These are phyloP conservation scores for Boletus sp. DNA, from an alignment of 1,284 basidiomycete species.

Conservation along the genomic window DNA sequence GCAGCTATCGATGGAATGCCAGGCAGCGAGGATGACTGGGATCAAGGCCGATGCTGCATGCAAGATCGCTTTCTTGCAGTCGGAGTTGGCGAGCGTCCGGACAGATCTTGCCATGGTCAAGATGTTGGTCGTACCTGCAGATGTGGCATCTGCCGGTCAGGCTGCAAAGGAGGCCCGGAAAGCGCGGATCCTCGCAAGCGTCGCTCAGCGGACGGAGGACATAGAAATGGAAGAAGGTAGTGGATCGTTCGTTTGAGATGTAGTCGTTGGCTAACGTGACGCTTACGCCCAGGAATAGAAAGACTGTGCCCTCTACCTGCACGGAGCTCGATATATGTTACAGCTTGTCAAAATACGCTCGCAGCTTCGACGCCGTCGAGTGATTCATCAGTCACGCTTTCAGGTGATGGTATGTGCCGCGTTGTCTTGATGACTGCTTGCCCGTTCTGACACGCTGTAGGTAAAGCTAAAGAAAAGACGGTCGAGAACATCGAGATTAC, in stretches of 20 bases:
- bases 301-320: not conserved
- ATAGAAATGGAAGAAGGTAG: slow-evolving; percentile 11
- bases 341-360: not conserved
- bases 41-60: slow-evolving; percentile 23
- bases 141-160: not conserved
- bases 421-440: not conserved
- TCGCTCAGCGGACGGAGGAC: slow-evolving; percentile 1
- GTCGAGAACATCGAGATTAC: not conserved
- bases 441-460: not conserved
- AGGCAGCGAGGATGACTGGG: slow-evolving; percentile 15
- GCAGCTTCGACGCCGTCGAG: not conserved
- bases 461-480: not conserved
- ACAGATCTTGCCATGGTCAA: slow-evolving; percentile 14
- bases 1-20: slow-evolving; percentile 12
- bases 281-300: not conserved
- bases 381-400: not conserved
- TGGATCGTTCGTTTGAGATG: not conserved
- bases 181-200: not conserved
- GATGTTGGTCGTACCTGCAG: slow-evolving; percentile 1
- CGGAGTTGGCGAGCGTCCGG: slow-evolving; percentile 14
- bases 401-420: slow-evolving; percentile 6
- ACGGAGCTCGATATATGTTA: not conserved
- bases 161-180: slow-evolving; percentile 5
- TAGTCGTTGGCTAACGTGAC: slow-evolving; percentile 5
- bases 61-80: slow-evolving; percentile 20